Percentiles rank a stretch among this genome's conserved stretches.
These are phyloP conservation scores for Lasiodiplodia sp. DNA, from an alignment of 2,329 filamentous ascomycete species.

Conservation along the genomic window DNA sequence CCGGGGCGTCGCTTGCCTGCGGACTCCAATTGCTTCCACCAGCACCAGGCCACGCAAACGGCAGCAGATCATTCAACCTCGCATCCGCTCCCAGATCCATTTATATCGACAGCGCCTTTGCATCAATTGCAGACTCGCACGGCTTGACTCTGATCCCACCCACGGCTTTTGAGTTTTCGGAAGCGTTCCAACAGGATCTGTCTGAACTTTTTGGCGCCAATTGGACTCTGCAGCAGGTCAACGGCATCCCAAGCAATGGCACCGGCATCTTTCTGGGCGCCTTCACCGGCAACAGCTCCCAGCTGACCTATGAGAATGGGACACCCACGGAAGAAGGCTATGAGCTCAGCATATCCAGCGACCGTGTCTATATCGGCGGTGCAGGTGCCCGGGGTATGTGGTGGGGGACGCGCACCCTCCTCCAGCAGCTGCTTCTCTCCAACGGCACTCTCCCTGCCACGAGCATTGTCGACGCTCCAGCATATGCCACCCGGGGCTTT, in stretches of 20 bases:
- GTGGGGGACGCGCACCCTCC: constrained; percentile 57
- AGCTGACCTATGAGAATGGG: constrained; percentile 58
- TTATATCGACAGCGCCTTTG: constrained; percentile 53
- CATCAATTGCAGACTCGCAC: constrained; percentile 50
- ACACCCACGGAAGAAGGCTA: constrained; percentile 59
- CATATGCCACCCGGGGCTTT: constrained; percentile 55
- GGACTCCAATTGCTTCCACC: constrained; percentile 52
- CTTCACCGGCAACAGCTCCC: constrained; percentile 37
- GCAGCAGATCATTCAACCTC: constrained; percentile 37
- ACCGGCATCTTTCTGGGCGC: constrained; percentile 55
- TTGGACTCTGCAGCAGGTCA: constrained; percentile 53
- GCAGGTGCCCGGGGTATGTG: constrained; percentile 55
- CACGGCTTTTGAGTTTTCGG: constrained; percentile 57
- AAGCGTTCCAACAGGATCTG: constrained; percentile 56
- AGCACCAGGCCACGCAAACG: constrained; percentile 34
- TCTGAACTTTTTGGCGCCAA: constrained; percentile 48
- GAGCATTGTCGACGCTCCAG: constrained; percentile 49
- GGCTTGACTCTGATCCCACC: constrained; percentile 62
- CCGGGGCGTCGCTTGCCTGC: constrained; percentile 32
- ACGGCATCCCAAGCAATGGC: constrained; percentile 41
- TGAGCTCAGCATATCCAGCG: constrained; percentile 48
- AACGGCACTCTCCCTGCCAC: constrained; percentile 42
- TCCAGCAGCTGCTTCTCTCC: constrained; percentile 52
- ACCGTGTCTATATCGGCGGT: constrained; percentile 49
- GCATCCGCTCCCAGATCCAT: constrained; percentile 41